These are phyloP conservation scores for Cyclanthera cordifolia DNA, from an alignment of 306 rosid species.

Conservation along the genomic window DNA sequence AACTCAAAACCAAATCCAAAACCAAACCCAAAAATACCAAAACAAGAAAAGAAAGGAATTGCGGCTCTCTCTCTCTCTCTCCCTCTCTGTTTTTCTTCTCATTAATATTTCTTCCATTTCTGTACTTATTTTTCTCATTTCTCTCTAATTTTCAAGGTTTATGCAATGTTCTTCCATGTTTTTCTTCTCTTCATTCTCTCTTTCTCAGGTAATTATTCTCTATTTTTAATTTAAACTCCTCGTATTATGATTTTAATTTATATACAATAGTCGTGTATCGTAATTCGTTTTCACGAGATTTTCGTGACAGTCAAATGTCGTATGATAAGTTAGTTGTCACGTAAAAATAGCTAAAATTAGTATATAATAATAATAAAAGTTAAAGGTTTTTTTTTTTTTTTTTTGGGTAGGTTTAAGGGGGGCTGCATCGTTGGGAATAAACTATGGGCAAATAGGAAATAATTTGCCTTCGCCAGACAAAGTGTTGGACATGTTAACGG, in stretches of 20 bases:
- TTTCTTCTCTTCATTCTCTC: conserved; percentile 29
- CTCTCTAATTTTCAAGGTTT: conserved; percentile 27
- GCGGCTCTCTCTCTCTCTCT: neutral
- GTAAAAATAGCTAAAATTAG: too few relatives aligned
- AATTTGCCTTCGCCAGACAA: conserved; percentile 61
- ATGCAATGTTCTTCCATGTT: conserved; percentile 19
- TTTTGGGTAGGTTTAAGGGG: conserved; percentile 7
- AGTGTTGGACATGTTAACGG: conserved; percentile 52
- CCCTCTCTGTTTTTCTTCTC: neutral
- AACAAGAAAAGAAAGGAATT: conserved; percentile 90
- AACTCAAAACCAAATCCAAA: conserved; percentile 26
- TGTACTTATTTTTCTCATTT: neutral
- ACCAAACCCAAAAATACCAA: neutral
- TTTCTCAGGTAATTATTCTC: conserved; percentile 26
- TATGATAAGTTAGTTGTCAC: too few relatives aligned
- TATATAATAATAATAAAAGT: too few relatives aligned
- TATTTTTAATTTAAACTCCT: too few relatives aligned
- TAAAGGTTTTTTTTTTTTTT: neutral
- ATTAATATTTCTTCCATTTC: neutral
- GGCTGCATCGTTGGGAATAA: conserved; percentile 61
- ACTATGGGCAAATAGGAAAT: conserved; percentile 83
- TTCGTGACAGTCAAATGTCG: too few relatives aligned
- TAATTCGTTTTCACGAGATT: too few relatives aligned
- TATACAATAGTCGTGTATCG: too few relatives aligned
- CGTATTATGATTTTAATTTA: too few relatives aligned